Evolutionary conservation across 129 eudicot species (phyloP).

Genomic region (Lactuca sativa): DNA sequence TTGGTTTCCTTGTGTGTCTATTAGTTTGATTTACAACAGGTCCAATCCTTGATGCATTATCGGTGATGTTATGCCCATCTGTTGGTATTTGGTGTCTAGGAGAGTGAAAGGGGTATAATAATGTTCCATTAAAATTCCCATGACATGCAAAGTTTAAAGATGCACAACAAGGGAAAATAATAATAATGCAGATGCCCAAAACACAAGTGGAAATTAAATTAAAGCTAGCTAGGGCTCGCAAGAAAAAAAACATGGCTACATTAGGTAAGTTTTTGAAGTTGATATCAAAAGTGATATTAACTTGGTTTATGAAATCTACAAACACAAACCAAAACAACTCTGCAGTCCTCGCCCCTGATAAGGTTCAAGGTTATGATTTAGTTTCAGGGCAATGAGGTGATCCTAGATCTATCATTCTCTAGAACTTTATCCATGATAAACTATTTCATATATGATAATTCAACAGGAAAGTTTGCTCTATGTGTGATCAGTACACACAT

Average conservation of each 20-base stretch:
- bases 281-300: constrained; percentile 22
- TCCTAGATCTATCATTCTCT: constrained; percentile 25
- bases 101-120: too few relatives aligned
- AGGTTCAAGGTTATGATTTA: constrained; percentile 15
- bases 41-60: too few relatives aligned
- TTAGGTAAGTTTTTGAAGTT: constrained; percentile 5
- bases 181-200: too few relatives aligned
- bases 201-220: too few relatives aligned
- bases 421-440: constrained; percentile 29
- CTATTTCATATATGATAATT: neutral
- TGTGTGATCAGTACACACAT: neutral
- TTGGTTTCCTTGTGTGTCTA: too few relatives aligned
- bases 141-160: neutral
- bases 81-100: too few relatives aligned
- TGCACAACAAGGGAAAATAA: too few relatives aligned
- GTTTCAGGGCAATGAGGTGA: constrained; percentile 39
- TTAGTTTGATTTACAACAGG: too few relatives aligned
- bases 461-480: neutral
- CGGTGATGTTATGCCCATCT: too few relatives aligned
- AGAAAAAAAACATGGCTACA: neutral
- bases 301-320: constrained; percentile 23
- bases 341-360: constrained; percentile 13
- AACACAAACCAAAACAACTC: constrained; percentile 24
- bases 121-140: neutral
- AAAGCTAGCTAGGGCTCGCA: neutral